Evolutionary conservation across 1,284 basidiomycete genomes (phyloP), one percentile per base, ranked within the genome.

Genomic region (Irpex rosettiformis): DNA sequence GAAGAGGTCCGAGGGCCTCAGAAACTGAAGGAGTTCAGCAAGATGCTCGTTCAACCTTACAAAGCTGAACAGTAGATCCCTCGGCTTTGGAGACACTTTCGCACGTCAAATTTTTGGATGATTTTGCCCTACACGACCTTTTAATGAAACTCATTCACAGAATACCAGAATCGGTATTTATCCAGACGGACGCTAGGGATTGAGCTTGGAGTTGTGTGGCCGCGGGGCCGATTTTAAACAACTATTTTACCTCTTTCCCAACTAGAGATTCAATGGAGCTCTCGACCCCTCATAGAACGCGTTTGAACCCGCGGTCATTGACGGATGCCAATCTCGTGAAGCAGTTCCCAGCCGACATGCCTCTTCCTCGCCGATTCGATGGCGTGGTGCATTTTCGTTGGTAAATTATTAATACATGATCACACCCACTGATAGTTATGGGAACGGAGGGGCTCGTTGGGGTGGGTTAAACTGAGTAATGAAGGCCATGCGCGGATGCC

Each of bases 1-100:
- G 95, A 98, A 72, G 97, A 99, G 76, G 95, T 99, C 3, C 84
- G 97, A 66, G 96, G 96, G 2, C 91, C 94, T 0, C 91, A 94
- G 71, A 96, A 93, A 79, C 84, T 99, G 64, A 88, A 89, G 70
- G 86, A 91, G 71, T 97, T 96, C 70, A 93, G 91, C 73, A 84
- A 88, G 74, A 91, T 94, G 89, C 80, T 93, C 29, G 84, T 93
- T 42, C 78, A 84, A 68, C 88, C 91, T 4, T 84, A 81, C 65
- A 64, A 68, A 4, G 74, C 78, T 2, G 61, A 64, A 45, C 53
- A 57, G 43, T 62, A 60, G 53, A 49, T 18, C 11, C 43, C 29
- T 27, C 30, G 16, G 8, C 28, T 51, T 13, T 25, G 48, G 48
- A 51, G n/a, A 51, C 22, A 10, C 10, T 51, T 51, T 51, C 48